Base-by-base conservation (phyloP, 768 basidiomycete genomes). In the Phylloporus scabripes region DNA sequence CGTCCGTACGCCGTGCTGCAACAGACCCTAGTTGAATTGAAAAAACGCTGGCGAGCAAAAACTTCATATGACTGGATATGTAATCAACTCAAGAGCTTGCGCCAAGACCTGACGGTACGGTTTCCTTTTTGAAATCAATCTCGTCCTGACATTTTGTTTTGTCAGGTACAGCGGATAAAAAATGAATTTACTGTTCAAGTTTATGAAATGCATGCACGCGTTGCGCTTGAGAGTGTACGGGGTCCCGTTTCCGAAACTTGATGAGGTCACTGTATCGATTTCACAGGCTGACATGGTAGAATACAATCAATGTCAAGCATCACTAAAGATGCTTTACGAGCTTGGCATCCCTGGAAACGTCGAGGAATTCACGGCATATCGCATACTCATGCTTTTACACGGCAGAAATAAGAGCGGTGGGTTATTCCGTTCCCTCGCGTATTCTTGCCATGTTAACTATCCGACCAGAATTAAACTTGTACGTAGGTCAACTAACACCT, bases 181-280 rank as follows among this genome's bases (percentile, higher is more conserved):
- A 98, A 96, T 58, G 91, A 95, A 48, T 96, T 99, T 61, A 97
- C 96, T 7, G 92, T 95, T 23, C 79, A 86, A 66, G 96, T 96
- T 10, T 99, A 99, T 63, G 96, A 99, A 66, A 96, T 95, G 33
- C 96, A 99, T 70, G 96, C 92, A 21, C 83, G 96, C 29, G 95
- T 98, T 75, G 96, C 96, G 38, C 74, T 99, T 34, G 91, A 94
- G 78, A 84, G 82, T 60, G 92, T 92, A 69, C 50, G 82, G 70
- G 4, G 15, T 52, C 39, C 38, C 50, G 29, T 20, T 36, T 44
- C 24, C 15, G 32, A 23, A 29, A 9, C 44, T 36, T 23, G 46
- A 40, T 39, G 28, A 32, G 43, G 55, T 61, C 43, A 37, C 54
- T 60, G 52, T 53, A 52, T 49, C 17, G 48, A 47, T 57, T 53